These are phyloP conservation scores for Blakeslea trispora DNA, from an alignment of 371 early-diverging fungal genomes.

Conservation along the genomic window DNA sequence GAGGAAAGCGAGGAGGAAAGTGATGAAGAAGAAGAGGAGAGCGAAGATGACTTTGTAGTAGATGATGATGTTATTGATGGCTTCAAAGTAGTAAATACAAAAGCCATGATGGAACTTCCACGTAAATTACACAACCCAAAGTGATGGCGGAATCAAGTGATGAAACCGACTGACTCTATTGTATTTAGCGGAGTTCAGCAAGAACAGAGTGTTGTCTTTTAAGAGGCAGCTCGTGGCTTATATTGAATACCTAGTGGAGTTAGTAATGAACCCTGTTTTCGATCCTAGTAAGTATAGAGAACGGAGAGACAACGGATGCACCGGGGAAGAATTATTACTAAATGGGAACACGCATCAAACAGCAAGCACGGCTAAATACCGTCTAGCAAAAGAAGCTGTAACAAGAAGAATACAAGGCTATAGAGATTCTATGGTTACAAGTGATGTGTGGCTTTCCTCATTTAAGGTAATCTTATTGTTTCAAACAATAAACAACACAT, in stretches of 20 bases:
- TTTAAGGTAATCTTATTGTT: slow-evolving; percentile 22
- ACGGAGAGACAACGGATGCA: neutral
- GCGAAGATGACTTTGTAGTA: slow-evolving; percentile 19
- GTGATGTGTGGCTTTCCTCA: slow-evolving; percentile 24
- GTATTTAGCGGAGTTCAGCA: slow-evolving; percentile 26
- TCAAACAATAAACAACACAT: neutral
- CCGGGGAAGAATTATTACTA: neutral
- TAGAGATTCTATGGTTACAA: slow-evolving; percentile 29
- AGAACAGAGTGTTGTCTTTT: slow-evolving; percentile 13
- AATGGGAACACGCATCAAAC: neutral
- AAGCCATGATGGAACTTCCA: slow-evolving; percentile 13
- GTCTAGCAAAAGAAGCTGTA: slow-evolving; percentile 20
- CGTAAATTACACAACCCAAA: slow-evolving; percentile 3
- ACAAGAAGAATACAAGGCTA: slow-evolving; percentile 23
- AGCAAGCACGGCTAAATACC: slow-evolving; percentile 5
- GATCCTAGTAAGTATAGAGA: slow-evolving; percentile 7
- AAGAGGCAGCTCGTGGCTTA: slow-evolving; percentile 16
- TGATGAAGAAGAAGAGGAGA: neutral
- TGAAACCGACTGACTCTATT: slow-evolving; percentile 2
- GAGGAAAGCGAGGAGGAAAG: neutral
- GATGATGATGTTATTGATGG: slow-evolving; percentile 32
- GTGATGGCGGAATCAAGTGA: slow-evolving; percentile 3
- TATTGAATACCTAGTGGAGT: slow-evolving; percentile 20
- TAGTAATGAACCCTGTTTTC: slow-evolving; percentile 4
- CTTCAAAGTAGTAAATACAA: neutral